A percentile compares a stretch with the other conserved stretches of the same genome.
Evolutionary conservation across 192 early-diverging fungal species (phyloP).

Genomic region (Radiomyces spectabilis): DNA sequence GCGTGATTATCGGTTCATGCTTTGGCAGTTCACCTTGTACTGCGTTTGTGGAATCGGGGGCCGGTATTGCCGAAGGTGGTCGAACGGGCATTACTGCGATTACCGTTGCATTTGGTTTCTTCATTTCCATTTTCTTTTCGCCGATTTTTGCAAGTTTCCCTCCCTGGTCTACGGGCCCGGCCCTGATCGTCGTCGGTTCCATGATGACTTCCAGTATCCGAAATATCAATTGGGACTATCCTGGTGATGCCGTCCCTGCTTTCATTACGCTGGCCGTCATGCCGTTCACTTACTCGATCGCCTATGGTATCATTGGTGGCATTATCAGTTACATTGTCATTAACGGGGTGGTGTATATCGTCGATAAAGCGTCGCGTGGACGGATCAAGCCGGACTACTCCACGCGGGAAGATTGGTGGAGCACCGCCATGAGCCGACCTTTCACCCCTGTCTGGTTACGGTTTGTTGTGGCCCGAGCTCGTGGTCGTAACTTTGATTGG

Average conservation of each 20-base stretch:
- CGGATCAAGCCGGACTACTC: conserved; percentile 35
- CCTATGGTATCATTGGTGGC: conserved; percentile 67
- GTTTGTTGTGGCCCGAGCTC: conserved; percentile 13
- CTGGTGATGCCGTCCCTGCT: conserved; percentile 68
- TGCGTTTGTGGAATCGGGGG: conserved; percentile 75
- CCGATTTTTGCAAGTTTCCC: conserved; percentile 81
- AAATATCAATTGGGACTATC: conserved; percentile 72
- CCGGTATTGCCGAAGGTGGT: conserved; percentile 77
- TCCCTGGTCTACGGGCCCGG: conserved; percentile 78
- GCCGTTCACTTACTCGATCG: conserved; percentile 62
- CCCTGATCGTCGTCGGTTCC: conserved; percentile 68
- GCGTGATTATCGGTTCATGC: conserved; percentile 54
- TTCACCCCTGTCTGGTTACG: conserved; percentile 23
- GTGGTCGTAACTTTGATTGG: conserved; percentile 22
- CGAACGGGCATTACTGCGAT: conserved; percentile 70
- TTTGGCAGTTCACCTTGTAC: conserved; percentile 72
- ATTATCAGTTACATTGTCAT: conserved; percentile 61
- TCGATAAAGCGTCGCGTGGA: conserved; percentile 49
- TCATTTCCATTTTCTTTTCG: conserved; percentile 73
- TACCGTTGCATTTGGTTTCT: conserved; percentile 57
- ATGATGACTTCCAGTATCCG: conserved; percentile 68
- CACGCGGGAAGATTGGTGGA: conserved; percentile 25
- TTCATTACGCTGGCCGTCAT: conserved; percentile 72
- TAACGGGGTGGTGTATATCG: conserved; percentile 47
- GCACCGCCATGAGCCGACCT: conserved; percentile 10